A percentile compares a stretch with the other conserved stretches of the same genome.
These are phyloP conservation scores for Exophiala sp. DNA, from an alignment of 2,329 filamentous ascomycete genomes.

Conservation along the genomic window DNA sequence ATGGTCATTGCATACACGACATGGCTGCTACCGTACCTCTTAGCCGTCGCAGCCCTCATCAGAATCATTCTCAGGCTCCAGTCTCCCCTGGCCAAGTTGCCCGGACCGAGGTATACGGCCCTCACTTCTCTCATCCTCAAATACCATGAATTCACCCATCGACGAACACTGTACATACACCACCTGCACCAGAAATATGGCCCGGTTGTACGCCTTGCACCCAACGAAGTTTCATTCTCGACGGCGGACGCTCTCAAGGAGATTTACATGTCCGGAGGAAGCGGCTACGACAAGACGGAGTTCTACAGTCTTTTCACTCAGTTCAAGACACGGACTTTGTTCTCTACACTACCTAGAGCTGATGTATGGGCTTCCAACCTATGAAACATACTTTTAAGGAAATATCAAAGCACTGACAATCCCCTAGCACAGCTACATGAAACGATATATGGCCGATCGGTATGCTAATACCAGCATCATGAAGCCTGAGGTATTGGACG, in stretches of 20 bases:
- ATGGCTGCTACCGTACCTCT: not conserved
- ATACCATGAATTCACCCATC: slow-evolving; percentile 6
- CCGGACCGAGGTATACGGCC: slow-evolving; percentile 8
- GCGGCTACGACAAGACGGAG: slow-evolving; percentile 38
- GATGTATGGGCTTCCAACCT: slow-evolving; percentile 8
- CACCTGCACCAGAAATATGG: slow-evolving; percentile 29
- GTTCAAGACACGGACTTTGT: slow-evolving; percentile 24
- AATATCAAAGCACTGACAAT: not conserved
- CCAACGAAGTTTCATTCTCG: slow-evolving; percentile 63
- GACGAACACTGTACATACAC: slow-evolving; percentile 25
- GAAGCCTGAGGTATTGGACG: slow-evolving; percentile 52
- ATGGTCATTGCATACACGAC: not conserved
- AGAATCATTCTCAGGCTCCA: not conserved
- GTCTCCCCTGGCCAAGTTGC: slow-evolving; percentile 7
- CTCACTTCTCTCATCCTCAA: slow-evolving; percentile 13
- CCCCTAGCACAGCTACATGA: slow-evolving; percentile 9
- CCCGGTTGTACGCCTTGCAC: slow-evolving; percentile 28
- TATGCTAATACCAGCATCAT: slow-evolving; percentile 68
- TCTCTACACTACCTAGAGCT: slow-evolving; percentile 2
- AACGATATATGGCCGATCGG: slow-evolving; percentile 48
- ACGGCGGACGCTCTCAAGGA: slow-evolving; percentile 55
- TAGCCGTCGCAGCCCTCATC: not conserved
- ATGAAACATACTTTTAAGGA: not conserved
- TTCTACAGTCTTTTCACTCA: slow-evolving; percentile 36
- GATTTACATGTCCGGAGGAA: slow-evolving; percentile 50